Base-by-base conservation (phyloP, 2,329 filamentous ascomycete genomes). In the Talaromyces sp. region DNA sequence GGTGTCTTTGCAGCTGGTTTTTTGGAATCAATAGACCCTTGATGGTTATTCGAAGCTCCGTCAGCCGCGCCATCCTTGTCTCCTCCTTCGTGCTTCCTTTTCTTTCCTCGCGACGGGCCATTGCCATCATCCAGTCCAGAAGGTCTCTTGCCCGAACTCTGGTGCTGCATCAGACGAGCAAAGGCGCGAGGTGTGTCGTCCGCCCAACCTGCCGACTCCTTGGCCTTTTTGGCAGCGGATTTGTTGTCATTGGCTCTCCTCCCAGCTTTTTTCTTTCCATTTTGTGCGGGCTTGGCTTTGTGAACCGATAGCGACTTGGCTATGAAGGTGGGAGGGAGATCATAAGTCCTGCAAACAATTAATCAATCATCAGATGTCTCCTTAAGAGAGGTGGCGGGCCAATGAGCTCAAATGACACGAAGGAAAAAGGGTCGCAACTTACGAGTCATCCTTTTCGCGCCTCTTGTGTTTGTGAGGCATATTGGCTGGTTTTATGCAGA, bases 401-500 rank as follows among this genome's bases (percentile, higher is more conserved):
- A 35, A 49, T n/a, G 13, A 6, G 4, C 9, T 13, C 10, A 17
- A 11, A 31, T 9, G 24, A 21, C 9, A 17, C 14, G 9, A 26
- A 7, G 51, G n/a, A 17, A 4, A 14, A 35, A 13, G 13, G 4
- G 19, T 27, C 3, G n/a, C 58, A 51, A 71, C 80, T 65, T 73
- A 87, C 86, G 79, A 78, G 59, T 70, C 69, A 64, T 78, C 73
- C 41, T 84, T 84, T 65, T 75, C 70, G 38, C 75, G 74, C 64
- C 89, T 83, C 64, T 89, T 93, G 74, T 96, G 91, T 77, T 96
- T 96, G 78, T 93, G 90, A 73, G 91, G 91, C 91, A 96, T 96
- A 31, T 58, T 67, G 58, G 31, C 57, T 41, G 17, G 50, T 55
- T 55, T n/a, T 58, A 26, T 51, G 24, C 56, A 26, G 56, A 19